Conservation (phyloP, 768 basidiomycete genomes). For the Mycena galericulata region DNA sequence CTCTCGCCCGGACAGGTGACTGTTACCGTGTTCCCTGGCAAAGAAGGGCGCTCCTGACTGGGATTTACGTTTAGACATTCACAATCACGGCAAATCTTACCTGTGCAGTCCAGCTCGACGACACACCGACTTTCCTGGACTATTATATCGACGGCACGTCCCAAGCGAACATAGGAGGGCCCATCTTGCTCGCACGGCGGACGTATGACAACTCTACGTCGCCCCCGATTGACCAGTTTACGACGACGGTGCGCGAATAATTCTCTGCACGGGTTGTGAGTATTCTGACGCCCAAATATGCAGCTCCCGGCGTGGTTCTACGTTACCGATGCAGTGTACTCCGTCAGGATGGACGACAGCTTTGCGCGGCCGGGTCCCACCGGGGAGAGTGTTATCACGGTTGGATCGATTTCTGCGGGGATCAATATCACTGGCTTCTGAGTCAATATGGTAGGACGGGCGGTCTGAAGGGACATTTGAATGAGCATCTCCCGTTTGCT, state of each 20-base stretch:
- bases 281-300: not conserved
- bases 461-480: no score
- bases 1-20: slow-evolving; percentile 27
- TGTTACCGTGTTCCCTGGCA: not conserved
- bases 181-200: slow-evolving; percentile 26
- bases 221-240: slow-evolving; percentile 25
- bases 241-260: slow-evolving; percentile 3
- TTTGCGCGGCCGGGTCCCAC: slow-evolving; percentile 26
- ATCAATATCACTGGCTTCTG: slow-evolving; percentile 30
- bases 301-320: slow-evolving; percentile 33
- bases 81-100: slow-evolving; percentile 29
- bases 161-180: slow-evolving; percentile 6
- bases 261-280: not conserved
- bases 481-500: no score
- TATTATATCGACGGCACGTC: slow-evolving; percentile 21
- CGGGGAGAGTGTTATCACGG: slow-evolving; percentile 20
- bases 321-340: slow-evolving; percentile 15
- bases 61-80: slow-evolving; percentile 15
- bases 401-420: slow-evolving; percentile 3
- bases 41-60: not conserved
- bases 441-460: no score
- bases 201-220: slow-evolving; percentile 23
- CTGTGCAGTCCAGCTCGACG: slow-evolving; percentile 29
- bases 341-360: slow-evolving; percentile 13
- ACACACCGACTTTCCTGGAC: slow-evolving; percentile 33